These are phyloP conservation scores for Bondarzewia mesenterica DNA, from an alignment of 1,284 basidiomycete genomes.

Conservation along the genomic window DNA sequence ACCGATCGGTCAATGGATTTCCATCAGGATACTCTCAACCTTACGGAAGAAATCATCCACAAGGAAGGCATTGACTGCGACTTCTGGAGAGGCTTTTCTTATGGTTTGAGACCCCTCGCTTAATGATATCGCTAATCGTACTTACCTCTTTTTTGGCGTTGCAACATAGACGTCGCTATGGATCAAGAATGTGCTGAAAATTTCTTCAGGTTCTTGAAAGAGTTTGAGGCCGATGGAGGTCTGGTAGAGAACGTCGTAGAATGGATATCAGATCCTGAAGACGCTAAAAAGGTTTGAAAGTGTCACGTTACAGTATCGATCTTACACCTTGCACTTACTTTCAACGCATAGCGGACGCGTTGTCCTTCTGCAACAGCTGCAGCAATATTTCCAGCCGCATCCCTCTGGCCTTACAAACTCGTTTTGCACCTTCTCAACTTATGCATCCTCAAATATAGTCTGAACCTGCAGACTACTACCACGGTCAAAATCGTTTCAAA, in stretches of 20 bases:
- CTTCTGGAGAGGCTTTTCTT: conserved; percentile 20
- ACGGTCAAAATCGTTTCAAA: conserved; percentile 23
- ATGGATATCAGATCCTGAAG: conserved; percentile 16
- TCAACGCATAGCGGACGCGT: conserved; percentile 13
- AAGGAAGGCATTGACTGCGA: conserved; percentile 23
- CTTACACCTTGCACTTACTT: background rate
- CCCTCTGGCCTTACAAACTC: conserved; percentile 21
- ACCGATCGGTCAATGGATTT: no score
- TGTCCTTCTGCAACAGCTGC: conserved; percentile 15
- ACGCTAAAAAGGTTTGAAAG: conserved; percentile 15
- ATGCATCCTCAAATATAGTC: conserved; percentile 17
- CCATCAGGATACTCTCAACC: conserved; percentile 20
- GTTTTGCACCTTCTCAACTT: conserved; percentile 17
- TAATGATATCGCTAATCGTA: background rate
- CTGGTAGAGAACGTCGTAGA: conserved; percentile 17
- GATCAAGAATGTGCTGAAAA: conserved; percentile 14
- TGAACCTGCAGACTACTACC: conserved; percentile 22
- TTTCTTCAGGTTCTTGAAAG: conserved; percentile 13
- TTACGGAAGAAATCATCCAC: conserved; percentile 15
- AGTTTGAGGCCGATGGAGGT: conserved; percentile 20
- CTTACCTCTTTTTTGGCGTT: conserved; percentile 9
- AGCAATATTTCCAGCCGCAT: conserved; percentile 16
- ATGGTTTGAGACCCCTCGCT: background rate
- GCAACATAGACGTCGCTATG: conserved; percentile 17
- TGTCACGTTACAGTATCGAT: no score